Base-by-base conservation (phyloP, 768 basidiomycete genomes). In the Asterophora parasitica region DNA sequence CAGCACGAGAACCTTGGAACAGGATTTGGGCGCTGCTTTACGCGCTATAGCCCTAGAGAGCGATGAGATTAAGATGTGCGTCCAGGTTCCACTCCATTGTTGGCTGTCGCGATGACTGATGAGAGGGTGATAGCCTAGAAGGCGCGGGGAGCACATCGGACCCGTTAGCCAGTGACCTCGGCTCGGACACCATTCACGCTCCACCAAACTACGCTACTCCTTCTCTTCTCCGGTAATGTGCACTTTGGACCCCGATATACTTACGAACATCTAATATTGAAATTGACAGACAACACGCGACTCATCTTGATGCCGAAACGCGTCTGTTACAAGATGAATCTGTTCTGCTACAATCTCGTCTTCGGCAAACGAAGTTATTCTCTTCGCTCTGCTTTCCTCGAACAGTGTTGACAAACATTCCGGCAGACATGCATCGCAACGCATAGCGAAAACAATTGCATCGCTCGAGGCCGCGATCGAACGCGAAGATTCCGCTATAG, bases 11-110 rank as follows among this genome's bases (percentile, higher is more conserved):
- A 23, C 23, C 23, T 40, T 33, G 43, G 51, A 39, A 4, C 5
- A 19, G 4, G 45, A 50, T 4, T 37, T 53, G 16, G 20, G 41
- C 23, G 60, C 54, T 13, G 53, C 60, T 5, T 39, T 71, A n/a
- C 47, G 56, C 3, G 46, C 58, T 17, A 64, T 69, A 42, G 62
- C 66, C 3, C 46, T 71, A 6, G 62, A 69, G 44, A 41, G 48
- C 4, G 62, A 63, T 12, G 69, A 70, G 46, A 27, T 61, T 17
- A 30, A 62, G 12, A 50, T 61, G 69, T 69, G 33, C 4, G 61
- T 41, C 23, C 23, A 6, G 6, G 3, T 16, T 9, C 15, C 11
- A 7, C 3, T 20, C 11, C 4, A 34, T 35, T 7, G 12, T 49
- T 1, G 27, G 44, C 8, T 7, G 32, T 12, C 2, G 3, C 17